Conservation (phyloP, 192 early-diverging fungal genomes). For the Coemansia sp. region DNA sequence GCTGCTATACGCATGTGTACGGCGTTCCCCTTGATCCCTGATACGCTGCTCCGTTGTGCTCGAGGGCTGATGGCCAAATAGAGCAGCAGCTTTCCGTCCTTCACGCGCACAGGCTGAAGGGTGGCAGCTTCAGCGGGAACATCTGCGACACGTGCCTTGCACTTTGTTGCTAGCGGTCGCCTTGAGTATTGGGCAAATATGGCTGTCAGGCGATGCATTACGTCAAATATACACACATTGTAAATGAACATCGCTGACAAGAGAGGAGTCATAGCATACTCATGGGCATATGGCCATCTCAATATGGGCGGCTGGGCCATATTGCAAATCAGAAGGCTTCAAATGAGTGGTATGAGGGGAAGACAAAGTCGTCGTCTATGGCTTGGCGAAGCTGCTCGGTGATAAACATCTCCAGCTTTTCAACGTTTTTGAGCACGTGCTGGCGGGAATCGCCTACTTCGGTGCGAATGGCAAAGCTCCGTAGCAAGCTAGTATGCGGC, state of each 20-base stretch:
- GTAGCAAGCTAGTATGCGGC: conserved; percentile 34
- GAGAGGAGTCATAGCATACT: neutral
- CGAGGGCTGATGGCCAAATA: conserved; percentile 11
- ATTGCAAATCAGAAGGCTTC: conserved; percentile 22
- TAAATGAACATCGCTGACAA: neutral
- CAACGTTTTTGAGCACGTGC: conserved; percentile 81
- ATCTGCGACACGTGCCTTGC: neutral
- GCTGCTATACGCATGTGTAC: conserved; percentile 32
- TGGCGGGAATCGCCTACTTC: conserved; percentile 45
- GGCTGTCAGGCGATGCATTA: neutral
- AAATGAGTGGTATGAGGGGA: conserved; percentile 73
- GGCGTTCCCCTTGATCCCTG: conserved; percentile 1
- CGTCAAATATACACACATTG: too few relatives aligned
- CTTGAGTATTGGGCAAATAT: neutral
- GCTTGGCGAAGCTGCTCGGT: conserved; percentile 75
- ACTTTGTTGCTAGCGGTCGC: neutral
- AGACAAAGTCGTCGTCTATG: conserved; percentile 79
- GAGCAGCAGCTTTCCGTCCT: conserved; percentile 2
- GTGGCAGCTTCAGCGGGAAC: neutral
- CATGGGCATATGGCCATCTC: neutral
- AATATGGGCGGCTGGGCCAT: neutral
- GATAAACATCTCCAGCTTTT: conserved; percentile 80
- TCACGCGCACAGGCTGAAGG: neutral
- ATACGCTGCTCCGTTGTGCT: conserved; percentile 7
- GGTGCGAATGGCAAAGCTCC: conserved; percentile 39